These are phyloP conservation scores for Francoa sonchifolia DNA, from an alignment of 441 rosid genomes.

Conservation along the genomic window DNA sequence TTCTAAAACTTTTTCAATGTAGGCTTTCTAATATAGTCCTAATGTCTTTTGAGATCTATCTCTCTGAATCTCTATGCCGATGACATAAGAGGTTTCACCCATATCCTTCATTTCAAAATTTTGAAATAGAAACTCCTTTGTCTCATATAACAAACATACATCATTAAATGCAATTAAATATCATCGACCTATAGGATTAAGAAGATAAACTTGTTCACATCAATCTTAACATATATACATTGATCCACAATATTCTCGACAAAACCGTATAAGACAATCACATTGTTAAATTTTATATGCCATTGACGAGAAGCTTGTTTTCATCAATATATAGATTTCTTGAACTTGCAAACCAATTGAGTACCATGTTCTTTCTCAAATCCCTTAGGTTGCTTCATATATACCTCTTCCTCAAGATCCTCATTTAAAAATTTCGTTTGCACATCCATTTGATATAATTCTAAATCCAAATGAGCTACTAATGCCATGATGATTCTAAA, in stretches of 20 bases:
- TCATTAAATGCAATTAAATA: not conserved
- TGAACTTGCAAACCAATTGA: too few species aligned
- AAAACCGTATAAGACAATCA: not conserved
- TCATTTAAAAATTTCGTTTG: not conserved
- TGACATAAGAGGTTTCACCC: too few species aligned
- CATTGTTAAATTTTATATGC: not conserved
- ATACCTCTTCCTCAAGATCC: not conserved
- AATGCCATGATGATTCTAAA: not conserved
- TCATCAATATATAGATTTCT: not conserved
- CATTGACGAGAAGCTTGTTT: slow-evolving; percentile 1
- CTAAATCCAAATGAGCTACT: not conserved
- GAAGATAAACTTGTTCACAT: too few species aligned
- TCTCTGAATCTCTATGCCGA: too few species aligned
- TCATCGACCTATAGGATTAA: not conserved
- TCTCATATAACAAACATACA: too few species aligned
- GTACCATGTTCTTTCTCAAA: not conserved
- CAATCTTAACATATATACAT: not conserved
- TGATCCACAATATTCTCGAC: not conserved
- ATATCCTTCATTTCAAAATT: too few species aligned
- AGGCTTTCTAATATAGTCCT: not conserved
- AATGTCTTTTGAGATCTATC: not conserved
- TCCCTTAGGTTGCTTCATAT: not conserved
- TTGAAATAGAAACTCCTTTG: too few species aligned
- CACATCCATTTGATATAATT: not conserved
- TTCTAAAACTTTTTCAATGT: not conserved